phyloP scores from a whole-genome alignment of 179 eudicot species.

The Corrigiola litoralis region DNA sequence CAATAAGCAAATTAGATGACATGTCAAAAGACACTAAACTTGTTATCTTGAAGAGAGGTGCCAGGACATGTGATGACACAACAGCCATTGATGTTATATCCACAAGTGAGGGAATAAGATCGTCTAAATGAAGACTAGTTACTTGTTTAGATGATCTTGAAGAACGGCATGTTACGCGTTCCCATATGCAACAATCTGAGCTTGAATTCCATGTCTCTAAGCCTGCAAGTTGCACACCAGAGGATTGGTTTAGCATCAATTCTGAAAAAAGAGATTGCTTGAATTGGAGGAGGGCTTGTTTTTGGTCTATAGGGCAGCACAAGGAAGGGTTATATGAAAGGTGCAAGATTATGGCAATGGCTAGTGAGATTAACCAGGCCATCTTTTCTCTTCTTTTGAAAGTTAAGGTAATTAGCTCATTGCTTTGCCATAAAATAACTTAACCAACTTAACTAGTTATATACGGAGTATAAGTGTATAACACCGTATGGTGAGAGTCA shows the following conservation, averaged over 20 bases:
- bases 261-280: conserved; percentile 22
- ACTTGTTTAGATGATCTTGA: conserved; percentile 13
- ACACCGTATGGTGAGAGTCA: background rate
- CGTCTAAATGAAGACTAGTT: conserved; percentile 31
- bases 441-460: background rate
- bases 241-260: conserved; percentile 2
- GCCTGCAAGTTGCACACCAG: conserved; percentile 9
- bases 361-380: conserved; percentile 14
- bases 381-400: background rate
- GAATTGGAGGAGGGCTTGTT: conserved; percentile 47
- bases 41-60: conserved; percentile 34
- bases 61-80: conserved; percentile 23
- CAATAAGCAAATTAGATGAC: conserved; percentile 32
- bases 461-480: no score
- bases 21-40: conserved; percentile 37
- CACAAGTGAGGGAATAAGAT: conserved; percentile 24
- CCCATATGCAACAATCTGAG: conserved; percentile 44
- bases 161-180: conserved; percentile 28
- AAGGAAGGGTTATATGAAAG: conserved; percentile 15
- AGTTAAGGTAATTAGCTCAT: background rate
- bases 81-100: background rate
- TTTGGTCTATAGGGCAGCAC: conserved; percentile 39
- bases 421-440: background rate
- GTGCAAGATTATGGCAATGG: conserved; percentile 7
- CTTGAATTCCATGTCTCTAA: conserved; percentile 42